phyloP scores from a whole-genome alignment of 2,329 filamentous ascomycete species.

The Paecilomyces fulvus region DNA sequence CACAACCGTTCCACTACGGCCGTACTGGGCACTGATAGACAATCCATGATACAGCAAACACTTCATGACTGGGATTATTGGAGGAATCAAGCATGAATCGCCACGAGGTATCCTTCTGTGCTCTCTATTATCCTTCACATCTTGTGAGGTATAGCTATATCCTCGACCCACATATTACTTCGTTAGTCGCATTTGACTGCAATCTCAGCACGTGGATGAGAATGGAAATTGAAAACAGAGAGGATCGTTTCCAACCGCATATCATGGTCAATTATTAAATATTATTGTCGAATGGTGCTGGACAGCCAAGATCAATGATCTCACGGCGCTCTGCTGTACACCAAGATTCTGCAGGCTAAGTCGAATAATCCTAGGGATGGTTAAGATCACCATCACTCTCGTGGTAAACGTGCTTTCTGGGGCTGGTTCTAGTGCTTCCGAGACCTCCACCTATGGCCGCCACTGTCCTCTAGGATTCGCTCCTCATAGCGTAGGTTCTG shows the following conservation, averaged over 20 bases:
- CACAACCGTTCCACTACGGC: not conserved
- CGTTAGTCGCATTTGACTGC: not conserved
- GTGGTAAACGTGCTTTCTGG: not conserved
- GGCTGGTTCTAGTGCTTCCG: not conserved
- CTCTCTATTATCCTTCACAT: not conserved
- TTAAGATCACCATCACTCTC: not conserved
- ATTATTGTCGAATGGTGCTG: not conserved
- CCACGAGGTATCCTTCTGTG: no score
- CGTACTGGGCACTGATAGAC: not conserved
- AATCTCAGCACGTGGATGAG: not conserved
- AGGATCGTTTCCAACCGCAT: not conserved
- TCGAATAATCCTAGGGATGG: not conserved
- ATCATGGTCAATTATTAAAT: no score
- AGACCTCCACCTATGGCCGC: not conserved
- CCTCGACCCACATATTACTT: not conserved
- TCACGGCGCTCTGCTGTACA: not conserved
- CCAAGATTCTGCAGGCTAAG: not conserved
- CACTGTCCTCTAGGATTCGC: not conserved
- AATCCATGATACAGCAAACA: not conserved
- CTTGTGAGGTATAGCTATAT: not conserved
- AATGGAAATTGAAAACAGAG: not conserved
- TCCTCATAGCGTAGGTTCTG: not conserved
- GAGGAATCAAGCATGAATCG: not conserved
- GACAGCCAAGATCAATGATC: not conserved
- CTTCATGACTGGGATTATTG: not conserved